Conservation (phyloP, 371 early-diverging fungal genomes). For the Funneliformis caledonium region DNA sequence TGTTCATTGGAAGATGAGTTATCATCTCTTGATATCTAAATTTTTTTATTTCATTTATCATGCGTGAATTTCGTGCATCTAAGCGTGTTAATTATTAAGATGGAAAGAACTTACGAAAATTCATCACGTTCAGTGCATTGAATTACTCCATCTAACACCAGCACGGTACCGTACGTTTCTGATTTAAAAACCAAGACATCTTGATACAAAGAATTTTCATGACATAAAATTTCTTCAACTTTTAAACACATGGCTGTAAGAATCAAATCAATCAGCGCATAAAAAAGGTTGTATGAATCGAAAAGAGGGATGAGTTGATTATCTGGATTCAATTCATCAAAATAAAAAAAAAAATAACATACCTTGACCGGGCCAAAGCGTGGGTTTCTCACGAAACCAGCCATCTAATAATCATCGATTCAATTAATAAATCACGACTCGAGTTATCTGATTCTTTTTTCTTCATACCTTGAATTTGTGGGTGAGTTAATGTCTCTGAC, state of each 20-base stretch:
- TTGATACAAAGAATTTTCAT: slow-evolving; percentile 91
- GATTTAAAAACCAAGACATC: slow-evolving; percentile 97
- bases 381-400: slow-evolving; percentile 94
- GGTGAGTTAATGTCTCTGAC: neutral
- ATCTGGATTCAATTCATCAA: no score
- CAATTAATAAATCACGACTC: neutral
- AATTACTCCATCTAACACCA: slow-evolving; percentile 96
- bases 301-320: no score
- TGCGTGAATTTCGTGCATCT: no score
- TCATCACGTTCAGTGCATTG: slow-evolving; percentile 98
- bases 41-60: no score
- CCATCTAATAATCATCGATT: slow-evolving; percentile 64
- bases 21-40: slow-evolving; percentile 97
- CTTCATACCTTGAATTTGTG: slow-evolving; percentile 9
- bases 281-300: neutral
- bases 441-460: neutral
- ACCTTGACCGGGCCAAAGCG: slow-evolving; percentile 98
- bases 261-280: neutral
- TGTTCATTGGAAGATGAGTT: slow-evolving; percentile 91
- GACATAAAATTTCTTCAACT: slow-evolving; percentile 92
- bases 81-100: neutral
- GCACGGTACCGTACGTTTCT: slow-evolving; percentile 91
- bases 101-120: slow-evolving; percentile 75
- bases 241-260: slow-evolving; percentile 86
- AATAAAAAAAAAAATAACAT: slow-evolving; percentile 24